Percentiles rank a stretch among this genome's conserved stretches.
phyloP scores from a whole-genome alignment of 2,329 filamentous ascomycete species.

The Aspergillus pseudotamarii region DNA sequence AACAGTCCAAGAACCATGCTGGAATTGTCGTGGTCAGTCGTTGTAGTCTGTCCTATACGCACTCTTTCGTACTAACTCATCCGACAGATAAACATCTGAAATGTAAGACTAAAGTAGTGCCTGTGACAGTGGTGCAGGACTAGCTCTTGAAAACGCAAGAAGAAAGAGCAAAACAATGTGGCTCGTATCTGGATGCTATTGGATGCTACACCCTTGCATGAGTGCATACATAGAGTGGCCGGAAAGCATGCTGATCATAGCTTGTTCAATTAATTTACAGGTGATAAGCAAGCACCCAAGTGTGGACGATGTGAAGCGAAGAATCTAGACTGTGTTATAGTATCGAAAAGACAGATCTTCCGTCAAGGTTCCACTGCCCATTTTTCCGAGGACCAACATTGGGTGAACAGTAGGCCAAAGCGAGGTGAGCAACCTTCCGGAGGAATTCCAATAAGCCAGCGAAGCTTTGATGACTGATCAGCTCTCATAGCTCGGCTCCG shows the following conservation, averaged over 20 bases:
- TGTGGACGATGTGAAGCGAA: constrained; percentile 21
- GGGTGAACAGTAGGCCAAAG: constrained; percentile 27
- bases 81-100: not conserved
- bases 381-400: constrained; percentile 19
- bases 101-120: not conserved
- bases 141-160: not conserved
- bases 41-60: too few relatives aligned
- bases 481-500: not conserved
- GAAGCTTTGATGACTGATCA: not conserved
- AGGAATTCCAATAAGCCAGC: not conserved
- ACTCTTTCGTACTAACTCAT: not conserved
- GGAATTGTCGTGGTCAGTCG: not conserved
- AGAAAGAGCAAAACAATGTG: not conserved
- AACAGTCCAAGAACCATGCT: not conserved
- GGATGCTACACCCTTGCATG: not conserved
- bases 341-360: constrained; percentile 17
- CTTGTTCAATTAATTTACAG: constrained; percentile 3
- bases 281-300: constrained; percentile 19
- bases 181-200: not conserved
- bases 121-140: too few relatives aligned
- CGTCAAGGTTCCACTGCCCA: constrained; percentile 22
- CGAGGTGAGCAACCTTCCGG: constrained; percentile 13
- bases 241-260: not conserved
- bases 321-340: constrained; percentile 16
- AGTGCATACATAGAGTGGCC: not conserved